Percentiles rank a stretch among this genome's conserved stretches.
Evolutionary conservation across 176 grass and related monocot genomes (phyloP).

Genomic region (Carex cristatella): DNA sequence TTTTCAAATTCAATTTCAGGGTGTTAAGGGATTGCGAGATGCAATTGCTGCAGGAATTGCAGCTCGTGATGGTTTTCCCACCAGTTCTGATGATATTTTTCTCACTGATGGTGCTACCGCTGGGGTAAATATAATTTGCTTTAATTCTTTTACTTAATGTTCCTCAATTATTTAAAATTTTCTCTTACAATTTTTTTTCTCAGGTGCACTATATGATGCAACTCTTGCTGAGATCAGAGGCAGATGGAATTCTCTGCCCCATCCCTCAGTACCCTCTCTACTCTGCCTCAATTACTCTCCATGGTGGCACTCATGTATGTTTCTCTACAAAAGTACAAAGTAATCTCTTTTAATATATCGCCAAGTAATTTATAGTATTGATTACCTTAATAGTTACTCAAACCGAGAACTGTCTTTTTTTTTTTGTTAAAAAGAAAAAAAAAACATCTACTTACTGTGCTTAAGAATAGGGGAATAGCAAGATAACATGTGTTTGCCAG

Average conservation of each 20-base stretch:
- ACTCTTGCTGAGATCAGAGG: slow-evolving; percentile 51
- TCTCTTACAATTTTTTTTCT: slow-evolving; percentile 7
- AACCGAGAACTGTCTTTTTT: neutral
- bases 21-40: slow-evolving; percentile 52
- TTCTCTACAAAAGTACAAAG: neutral
- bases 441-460: neutral
- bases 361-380: neutral
- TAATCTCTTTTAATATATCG: neutral
- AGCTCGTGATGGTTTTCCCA: slow-evolving; percentile 52
- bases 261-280: slow-evolving; percentile 71
- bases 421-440: neutral
- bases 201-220: slow-evolving; percentile 77
- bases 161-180: neutral
- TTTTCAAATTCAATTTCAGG: slow-evolving; percentile 26
- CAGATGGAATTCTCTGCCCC: slow-evolving; percentile 73
- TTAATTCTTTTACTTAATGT: neutral
- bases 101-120: slow-evolving; percentile 61
- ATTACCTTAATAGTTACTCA: neutral
- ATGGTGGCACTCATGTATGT: slow-evolving; percentile 59
- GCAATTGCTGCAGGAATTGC: slow-evolving; percentile 50
- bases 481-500: neutral
- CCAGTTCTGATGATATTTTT: slow-evolving; percentile 59
- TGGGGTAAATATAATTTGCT: slow-evolving; percentile 27
- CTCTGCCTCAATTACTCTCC: slow-evolving; percentile 45
- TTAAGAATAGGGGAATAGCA: neutral